Conservation (phyloP, 495 filamentous ascomycete genomes). For the Polyplosphaeria fusca region DNA sequence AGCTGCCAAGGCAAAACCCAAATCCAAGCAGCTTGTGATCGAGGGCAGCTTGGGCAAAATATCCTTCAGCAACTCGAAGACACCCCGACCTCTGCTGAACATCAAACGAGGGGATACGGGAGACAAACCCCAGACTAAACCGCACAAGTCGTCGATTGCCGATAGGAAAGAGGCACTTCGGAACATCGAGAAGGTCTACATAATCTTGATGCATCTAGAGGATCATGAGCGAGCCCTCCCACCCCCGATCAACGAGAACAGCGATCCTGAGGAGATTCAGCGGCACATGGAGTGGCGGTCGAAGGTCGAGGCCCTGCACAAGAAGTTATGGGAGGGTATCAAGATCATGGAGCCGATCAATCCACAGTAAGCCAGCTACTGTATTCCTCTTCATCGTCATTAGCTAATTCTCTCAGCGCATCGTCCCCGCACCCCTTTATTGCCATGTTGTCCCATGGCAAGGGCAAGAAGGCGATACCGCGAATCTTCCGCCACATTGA, state of each 20-base stretch:
- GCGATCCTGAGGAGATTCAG: constrained; percentile 61
- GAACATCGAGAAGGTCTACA: constrained; percentile 84
- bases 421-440: constrained; percentile 89
- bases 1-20: constrained; percentile 92
- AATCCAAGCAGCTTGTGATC: constrained; percentile 96
- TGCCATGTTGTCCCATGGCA: constrained; percentile 86
- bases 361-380: constrained; percentile 47
- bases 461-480: constrained; percentile 93
- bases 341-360: constrained; percentile 90
- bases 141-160: constrained; percentile 45
- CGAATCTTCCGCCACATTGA: constrained; percentile 92
- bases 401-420: constrained; percentile 35
- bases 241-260: constrained; percentile 58
- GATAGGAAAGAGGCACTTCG: constrained; percentile 79
- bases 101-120: constrained; percentile 82
- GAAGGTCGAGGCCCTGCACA: constrained; percentile 67
- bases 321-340: constrained; percentile 74
- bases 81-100: constrained; percentile 88
- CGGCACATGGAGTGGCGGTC: constrained; percentile 68
- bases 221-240: constrained; percentile 91
- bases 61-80: constrained; percentile 97
- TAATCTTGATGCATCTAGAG: constrained; percentile 84
- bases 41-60: constrained; percentile 99
- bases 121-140: constrained; percentile 44
- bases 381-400: background rate